Evolutionary conservation across 352 stramenopile genomes (phyloP).

Genomic region (Plasmopara muralis): DNA sequence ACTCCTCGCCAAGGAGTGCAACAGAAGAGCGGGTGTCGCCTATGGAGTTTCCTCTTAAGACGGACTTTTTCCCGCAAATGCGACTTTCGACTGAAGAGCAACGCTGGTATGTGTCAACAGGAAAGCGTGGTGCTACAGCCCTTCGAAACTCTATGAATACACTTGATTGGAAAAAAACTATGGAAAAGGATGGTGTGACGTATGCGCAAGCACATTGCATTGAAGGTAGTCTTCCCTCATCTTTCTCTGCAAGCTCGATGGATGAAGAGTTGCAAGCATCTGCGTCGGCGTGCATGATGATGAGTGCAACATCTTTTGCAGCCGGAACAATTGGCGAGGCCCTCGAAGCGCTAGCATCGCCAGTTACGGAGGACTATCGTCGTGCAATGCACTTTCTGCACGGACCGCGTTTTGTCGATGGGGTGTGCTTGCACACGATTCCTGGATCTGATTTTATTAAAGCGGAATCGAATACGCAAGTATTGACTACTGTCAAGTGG

Average conservation of each 20-base stretch:
- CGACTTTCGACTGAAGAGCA: constrained; percentile 42
- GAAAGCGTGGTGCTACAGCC: constrained; percentile 32
- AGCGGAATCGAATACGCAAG: constrained; percentile 21
- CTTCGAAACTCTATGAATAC: constrained; percentile 40
- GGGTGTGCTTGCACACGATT: constrained; percentile 50
- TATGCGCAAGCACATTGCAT: constrained; percentile 63
- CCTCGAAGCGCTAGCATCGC: constrained; percentile 54
- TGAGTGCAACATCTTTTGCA: constrained; percentile 51
- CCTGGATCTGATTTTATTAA: constrained; percentile 7
- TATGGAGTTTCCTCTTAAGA: constrained; percentile 70
- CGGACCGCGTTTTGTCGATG: constrained; percentile 50
- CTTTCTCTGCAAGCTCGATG: constrained; percentile 3
- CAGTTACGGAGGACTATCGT: constrained; percentile 62
- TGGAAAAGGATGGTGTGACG: constrained; percentile 48
- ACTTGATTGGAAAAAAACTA: constrained; percentile 51
- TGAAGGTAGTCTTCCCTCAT: constrained; percentile 21
- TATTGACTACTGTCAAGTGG: constrained; percentile 74
- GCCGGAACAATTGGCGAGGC: constrained; percentile 55
- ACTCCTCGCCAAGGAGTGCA: constrained; percentile 1
- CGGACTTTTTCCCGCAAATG: constrained; percentile 62
- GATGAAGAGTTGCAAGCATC: constrained; percentile 5
- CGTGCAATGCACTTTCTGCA: constrained; percentile 62
- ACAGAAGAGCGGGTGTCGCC: not conserved
- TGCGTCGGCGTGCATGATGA: constrained; percentile 43
- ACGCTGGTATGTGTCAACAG: constrained; percentile 36